Evolutionary conservation across 2,329 filamentous ascomycete species (phyloP), one percentile per base, ranked within the genome.

Genomic region (Aspergillus nomiae): DNA sequence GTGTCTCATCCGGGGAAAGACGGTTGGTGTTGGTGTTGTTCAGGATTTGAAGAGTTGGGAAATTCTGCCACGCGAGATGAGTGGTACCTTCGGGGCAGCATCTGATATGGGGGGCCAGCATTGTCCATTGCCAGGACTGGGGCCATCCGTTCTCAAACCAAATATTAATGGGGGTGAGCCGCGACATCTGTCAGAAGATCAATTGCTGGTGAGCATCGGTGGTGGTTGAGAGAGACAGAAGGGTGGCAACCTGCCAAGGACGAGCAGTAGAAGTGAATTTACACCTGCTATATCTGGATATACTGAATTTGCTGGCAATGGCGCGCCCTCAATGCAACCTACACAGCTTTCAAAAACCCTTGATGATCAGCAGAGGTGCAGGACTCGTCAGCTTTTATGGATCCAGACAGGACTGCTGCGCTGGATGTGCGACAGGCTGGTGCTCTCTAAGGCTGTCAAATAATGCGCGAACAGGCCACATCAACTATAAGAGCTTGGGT

Each of bases 41-140:
- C 38, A 90, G 80, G 56, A 95, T 82, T 69, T 84, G 82, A 19
- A 95, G 80, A 0, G 86, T 84, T 0, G 92, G 92, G 80, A 92
- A 94, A 81, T 96, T 96, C 74, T 94, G 90, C 92, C 92, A 96
- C 26, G 88, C 85, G 34, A 95, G 82, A 9, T 91, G 87, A 0
- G 91, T 94, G 68, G 89, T 87, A 74, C 90, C 87, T 51, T 79
- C 80, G 0, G 92, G 92, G 76, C 92, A 96, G 6, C 84, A 89
- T 38, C 86, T 88, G 75, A 96, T 94, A 77, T 93, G 93, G 0
- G 91, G 92, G 0, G 92, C 91, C 4, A 95, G 82, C 26, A 92
- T 83, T 0, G 91, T 90, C 92, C 92, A 96, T 0, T 89, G 87
- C 91, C 92, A 95, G 0, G 89, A 92, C 76, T 95, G 92, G 0